Evolutionary conservation across 2,329 filamentous ascomycete genomes (phyloP).

Genomic region (Pseudopithomyces maydicus): DNA sequence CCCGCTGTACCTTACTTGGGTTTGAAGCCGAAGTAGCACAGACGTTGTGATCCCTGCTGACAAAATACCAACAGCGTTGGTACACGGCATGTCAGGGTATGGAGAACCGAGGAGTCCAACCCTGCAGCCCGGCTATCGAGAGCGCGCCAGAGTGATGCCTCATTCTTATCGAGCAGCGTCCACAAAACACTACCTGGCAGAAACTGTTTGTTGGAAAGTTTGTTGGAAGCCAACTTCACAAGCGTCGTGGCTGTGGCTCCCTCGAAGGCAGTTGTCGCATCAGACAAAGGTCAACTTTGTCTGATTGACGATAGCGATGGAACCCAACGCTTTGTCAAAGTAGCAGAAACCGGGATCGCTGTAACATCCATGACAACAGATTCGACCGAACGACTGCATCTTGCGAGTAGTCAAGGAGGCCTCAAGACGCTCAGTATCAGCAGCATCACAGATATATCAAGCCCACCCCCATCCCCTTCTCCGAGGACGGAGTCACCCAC

Average conservation of each 20-base stretch:
- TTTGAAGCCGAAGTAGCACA: not conserved
- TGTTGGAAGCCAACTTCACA: constrained; percentile 85
- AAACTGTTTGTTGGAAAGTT: constrained; percentile 81
- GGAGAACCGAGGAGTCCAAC: constrained; percentile 76
- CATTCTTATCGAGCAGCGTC: constrained; percentile 50
- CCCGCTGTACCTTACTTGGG: not conserved
- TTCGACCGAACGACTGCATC: constrained; percentile 62
- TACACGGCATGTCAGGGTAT: constrained; percentile 90
- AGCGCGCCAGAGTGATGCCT: constrained; percentile 39
- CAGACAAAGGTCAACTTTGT: constrained; percentile 89
- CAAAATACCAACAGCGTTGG: constrained; percentile 59
- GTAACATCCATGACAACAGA: constrained; percentile 70
- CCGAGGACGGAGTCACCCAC: constrained; percentile 39
- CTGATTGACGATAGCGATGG: constrained; percentile 78
- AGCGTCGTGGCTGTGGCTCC: constrained; percentile 75
- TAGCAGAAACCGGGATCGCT: constrained; percentile 69
- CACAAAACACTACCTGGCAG: constrained; percentile 77
- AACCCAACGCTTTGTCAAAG: constrained; percentile 70
- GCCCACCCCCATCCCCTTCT: constrained; percentile 43
- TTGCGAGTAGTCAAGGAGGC: constrained; percentile 70
- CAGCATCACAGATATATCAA: constrained; percentile 37
- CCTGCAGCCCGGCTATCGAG: constrained; percentile 59
- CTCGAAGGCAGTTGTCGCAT: constrained; percentile 78
- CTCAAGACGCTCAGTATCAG: constrained; percentile 52
- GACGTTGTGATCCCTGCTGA: not conserved